Evolutionary conservation across 2,329 filamentous ascomycete species (phyloP).

Genomic region (Parastagonospora avenae): DNA sequence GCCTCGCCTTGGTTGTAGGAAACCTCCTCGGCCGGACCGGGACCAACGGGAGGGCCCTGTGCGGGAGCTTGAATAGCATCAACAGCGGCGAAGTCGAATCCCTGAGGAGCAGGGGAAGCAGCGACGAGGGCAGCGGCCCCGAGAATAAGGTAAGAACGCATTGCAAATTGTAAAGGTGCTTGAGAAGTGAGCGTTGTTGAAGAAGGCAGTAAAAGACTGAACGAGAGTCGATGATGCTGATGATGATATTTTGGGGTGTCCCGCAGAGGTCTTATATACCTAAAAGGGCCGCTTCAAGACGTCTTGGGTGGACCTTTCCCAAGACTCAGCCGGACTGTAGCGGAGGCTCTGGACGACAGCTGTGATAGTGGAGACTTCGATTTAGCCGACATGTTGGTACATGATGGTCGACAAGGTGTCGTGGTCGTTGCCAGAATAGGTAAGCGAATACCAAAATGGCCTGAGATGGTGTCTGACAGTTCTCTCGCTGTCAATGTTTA

Average conservation of each 20-base stretch:
- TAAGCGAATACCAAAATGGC: neutral
- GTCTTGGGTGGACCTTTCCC: neutral
- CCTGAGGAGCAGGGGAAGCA: slow-evolving; percentile 27
- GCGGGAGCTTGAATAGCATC: slow-evolving; percentile 9
- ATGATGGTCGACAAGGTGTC: neutral
- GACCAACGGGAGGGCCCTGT: slow-evolving; percentile 24
- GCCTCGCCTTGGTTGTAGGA: slow-evolving; percentile 18
- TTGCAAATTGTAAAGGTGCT: slow-evolving; percentile 9
- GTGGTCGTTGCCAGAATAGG: neutral
- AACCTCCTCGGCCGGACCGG: slow-evolving; percentile 14
- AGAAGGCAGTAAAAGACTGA: neutral
- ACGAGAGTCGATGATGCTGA: neutral
- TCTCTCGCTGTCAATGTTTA: neutral
- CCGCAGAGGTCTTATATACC: neutral
- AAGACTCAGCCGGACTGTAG: neutral
- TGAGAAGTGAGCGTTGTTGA: neutral
- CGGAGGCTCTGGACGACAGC: too few species aligned
- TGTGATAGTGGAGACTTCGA: neutral
- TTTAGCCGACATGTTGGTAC: neutral
- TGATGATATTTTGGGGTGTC: neutral
- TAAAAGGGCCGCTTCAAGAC: neutral
- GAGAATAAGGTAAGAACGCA: slow-evolving; percentile 27
- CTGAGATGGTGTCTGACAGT: neutral
- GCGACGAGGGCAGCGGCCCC: slow-evolving; percentile 28
- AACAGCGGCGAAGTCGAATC: slow-evolving; percentile 14